Base-by-base conservation (phyloP, 306 rosid genomes). In the Pueraria montana region DNA sequence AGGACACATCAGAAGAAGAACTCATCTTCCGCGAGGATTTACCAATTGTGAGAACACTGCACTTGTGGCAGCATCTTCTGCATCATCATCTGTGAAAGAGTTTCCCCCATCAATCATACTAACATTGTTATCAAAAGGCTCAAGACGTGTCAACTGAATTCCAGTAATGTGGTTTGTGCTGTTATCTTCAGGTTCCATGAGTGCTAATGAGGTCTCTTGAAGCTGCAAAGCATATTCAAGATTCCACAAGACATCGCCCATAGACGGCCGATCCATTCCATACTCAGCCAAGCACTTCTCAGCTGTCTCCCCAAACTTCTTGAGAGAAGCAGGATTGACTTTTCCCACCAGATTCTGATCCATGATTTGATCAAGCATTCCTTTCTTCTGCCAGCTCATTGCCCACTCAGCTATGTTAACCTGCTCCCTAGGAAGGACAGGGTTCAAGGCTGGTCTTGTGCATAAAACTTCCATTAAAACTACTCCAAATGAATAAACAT, bases 321-420 rank as follows among this genome's bases (percentile, higher is more conserved):
- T 96, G 4, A 96, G 97, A 13, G 99, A 93, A 75, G 98, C 91
- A 17, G 90, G 88, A 80, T 93, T 93, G 53, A 92, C 99, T 80
- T 91, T 92, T 65, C 99, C 99, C 12, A 62, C 91, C 32, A 96
- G 89, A 84, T 93, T 89, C 43, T 87, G 84, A 88, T 96, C 99
- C 98, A 96, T 93, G 91, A 96, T 87, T 78, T 93, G 96, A 79
- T 96, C 97, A 53, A 96, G 96, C 97, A 93, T 91, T 40, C 98
- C 99, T 88, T 96, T 96, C 87, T 93, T 92, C 87, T 93, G 98
- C 98, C 99, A 96, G 11, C 66, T 83, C 97, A 93, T 92, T 16
- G 98, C 98, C 97, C 97, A 96, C 87, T 93, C 99, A n/a, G 99
- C 99, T 86, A 96, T 93, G 80, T 96, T 96, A 74, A 96, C 98